These are phyloP conservation scores for Dichomitus squalens DNA, from an alignment of 1,284 basidiomycete species.

Conservation along the genomic window DNA sequence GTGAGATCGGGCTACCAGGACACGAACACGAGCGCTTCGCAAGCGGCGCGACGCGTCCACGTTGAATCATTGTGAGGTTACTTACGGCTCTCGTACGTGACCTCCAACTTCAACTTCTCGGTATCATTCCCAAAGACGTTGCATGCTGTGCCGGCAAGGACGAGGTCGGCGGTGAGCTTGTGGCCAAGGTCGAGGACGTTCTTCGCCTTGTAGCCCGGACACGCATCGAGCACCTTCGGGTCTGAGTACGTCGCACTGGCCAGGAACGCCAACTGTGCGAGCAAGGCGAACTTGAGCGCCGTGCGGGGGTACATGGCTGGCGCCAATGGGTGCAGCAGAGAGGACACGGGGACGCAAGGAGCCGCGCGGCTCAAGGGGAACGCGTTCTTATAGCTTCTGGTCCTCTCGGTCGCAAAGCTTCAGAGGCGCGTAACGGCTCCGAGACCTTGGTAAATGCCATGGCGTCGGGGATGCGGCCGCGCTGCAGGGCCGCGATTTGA, in stretches of 20 bases:
- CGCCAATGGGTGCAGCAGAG: not conserved
- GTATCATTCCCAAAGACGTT: slow-evolving; percentile 68
- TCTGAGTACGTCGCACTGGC: slow-evolving; percentile 29
- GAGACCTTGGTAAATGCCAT: no score
- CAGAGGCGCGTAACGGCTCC: not conserved
- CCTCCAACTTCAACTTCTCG: slow-evolving; percentile 49
- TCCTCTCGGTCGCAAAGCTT: not conserved
- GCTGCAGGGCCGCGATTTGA: not conserved
- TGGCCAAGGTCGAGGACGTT: slow-evolving; percentile 39
- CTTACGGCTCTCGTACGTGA: slow-evolving; percentile 62
- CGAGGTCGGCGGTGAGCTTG: slow-evolving; percentile 54
- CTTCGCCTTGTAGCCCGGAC: slow-evolving; percentile 54
- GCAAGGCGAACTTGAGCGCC: slow-evolving; percentile 11
- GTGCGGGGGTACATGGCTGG: slow-evolving; percentile 15
- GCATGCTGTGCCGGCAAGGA: slow-evolving; percentile 57
- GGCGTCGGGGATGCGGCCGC: no score
- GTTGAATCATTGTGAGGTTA: slow-evolving; percentile 3
- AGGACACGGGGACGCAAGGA: not conserved
- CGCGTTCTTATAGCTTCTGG: not conserved
- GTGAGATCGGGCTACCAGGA: not conserved
- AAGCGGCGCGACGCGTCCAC: no score
- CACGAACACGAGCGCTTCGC: not conserved
- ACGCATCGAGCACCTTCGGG: slow-evolving; percentile 45
- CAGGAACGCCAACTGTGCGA: slow-evolving; percentile 10
- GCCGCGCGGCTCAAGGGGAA: not conserved